A percentile compares a stretch with the other conserved stretches of the same genome.
Evolutionary conservation across 2,329 filamentous ascomycete species (phyloP).

Genomic region (Colletotrichum sp.): DNA sequence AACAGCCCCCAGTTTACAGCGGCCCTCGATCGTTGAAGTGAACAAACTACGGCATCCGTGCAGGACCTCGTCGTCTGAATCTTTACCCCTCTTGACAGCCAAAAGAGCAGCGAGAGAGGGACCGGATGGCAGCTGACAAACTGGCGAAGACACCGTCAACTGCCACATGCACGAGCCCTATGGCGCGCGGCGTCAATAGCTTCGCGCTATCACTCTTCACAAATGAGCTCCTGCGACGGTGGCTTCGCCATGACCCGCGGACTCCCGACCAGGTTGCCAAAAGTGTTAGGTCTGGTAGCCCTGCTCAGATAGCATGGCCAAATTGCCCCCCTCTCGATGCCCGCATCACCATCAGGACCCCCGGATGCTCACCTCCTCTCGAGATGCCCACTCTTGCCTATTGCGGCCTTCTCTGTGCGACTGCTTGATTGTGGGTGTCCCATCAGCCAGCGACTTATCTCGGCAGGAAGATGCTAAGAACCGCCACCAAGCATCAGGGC

Average conservation of each 20-base stretch:
- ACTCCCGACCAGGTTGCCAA: background rate
- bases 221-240: conserved; percentile 15
- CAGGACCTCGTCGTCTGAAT: background rate
- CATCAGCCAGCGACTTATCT: background rate
- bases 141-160: conserved; percentile 1
- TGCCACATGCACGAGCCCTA: conserved; percentile 10
- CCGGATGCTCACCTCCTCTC: background rate
- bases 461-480: conserved; percentile 1
- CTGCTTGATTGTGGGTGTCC: background rate
- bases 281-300: background rate
- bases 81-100: background rate
- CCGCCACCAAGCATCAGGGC: conserved; percentile 12
- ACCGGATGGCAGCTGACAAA: conserved; percentile 19
- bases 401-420: conserved; percentile 5
- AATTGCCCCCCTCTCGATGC: background rate
- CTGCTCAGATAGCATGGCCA: background rate
- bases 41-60: background rate
- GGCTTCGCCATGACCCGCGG: conserved; percentile 11
- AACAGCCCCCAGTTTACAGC: background rate
- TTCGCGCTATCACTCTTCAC: background rate
- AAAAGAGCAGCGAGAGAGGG: background rate
- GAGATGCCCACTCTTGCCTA: background rate
- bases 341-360: background rate
- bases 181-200: conserved; percentile 10
- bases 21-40: background rate